Percentiles rank a stretch among this genome's conserved stretches.
phyloP scores from a whole-genome alignment of 345 rosid genomes.

The Rhodamnia rubescens region DNA sequence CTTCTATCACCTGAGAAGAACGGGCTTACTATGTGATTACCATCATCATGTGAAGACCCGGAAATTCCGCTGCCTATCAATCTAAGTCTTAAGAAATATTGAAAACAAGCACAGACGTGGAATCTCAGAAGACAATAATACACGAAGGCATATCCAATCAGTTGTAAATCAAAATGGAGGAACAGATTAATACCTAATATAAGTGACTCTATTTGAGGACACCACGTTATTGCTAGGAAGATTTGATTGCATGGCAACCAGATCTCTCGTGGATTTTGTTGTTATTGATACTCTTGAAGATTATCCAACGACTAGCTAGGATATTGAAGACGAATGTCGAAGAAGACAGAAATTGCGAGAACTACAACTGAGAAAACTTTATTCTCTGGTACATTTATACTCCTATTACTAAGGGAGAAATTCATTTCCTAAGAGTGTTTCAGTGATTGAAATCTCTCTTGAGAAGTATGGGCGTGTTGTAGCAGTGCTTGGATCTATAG shows the following conservation, averaged over 20 bases:
- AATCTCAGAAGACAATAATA: not conserved
- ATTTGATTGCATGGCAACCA: not conserved
- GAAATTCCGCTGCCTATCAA: not conserved
- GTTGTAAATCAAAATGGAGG: not conserved
- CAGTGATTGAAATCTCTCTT: not conserved
- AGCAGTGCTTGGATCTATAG: not conserved
- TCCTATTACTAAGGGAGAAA: not conserved
- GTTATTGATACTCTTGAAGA: not conserved
- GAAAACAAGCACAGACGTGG: not conserved
- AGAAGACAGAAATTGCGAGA: not conserved
- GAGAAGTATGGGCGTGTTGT: not conserved
- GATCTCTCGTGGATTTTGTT: not conserved
- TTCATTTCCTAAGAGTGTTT: not conserved
- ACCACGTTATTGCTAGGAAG: not conserved
- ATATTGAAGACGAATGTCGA: not conserved
- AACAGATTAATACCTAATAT: not conserved
- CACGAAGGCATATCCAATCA: not conserved
- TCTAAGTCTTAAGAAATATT: not conserved
- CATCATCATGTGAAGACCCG: not conserved
- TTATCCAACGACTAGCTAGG: not conserved
- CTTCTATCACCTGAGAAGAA: not conserved
- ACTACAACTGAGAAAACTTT: not conserved
- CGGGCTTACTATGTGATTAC: not conserved
- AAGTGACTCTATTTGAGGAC: not conserved
- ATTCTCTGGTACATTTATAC: not conserved